Evolutionary conservation across 257 asterid genomes (phyloP).

Genomic region (Ocimum tenuiflorum): DNA sequence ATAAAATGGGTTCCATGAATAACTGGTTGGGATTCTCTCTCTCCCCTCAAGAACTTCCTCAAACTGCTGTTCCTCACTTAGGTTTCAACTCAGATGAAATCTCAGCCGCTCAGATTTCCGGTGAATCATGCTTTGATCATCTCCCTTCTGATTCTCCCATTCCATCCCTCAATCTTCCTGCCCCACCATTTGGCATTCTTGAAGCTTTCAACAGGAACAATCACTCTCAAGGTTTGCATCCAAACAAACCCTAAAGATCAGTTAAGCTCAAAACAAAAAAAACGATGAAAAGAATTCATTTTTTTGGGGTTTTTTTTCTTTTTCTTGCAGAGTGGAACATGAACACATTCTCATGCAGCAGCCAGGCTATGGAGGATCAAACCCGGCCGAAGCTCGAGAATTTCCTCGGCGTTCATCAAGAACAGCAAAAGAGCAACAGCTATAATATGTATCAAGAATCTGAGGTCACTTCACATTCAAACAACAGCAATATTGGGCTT

Average conservation of each 20-base stretch:
- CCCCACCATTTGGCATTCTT: conserved; percentile 36
- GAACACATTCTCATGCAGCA: conserved; percentile 37
- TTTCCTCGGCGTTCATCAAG: conserved; percentile 41
- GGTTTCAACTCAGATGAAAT: conserved; percentile 19
- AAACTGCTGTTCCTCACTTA: not conserved
- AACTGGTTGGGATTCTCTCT: conserved; percentile 66
- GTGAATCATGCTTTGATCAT: conserved; percentile 11
- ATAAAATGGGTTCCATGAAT: conserved; percentile 42
- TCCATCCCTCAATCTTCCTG: conserved; percentile 19
- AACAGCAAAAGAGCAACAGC: not conserved
- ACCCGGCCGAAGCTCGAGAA: conserved; percentile 57
- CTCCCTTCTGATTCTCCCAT: conserved; percentile 36
- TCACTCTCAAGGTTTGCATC: conserved; percentile 39
- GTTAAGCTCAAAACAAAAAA: no score
- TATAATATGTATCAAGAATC: conserved; percentile 23
- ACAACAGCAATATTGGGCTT: not conserved
- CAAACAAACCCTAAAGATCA: no score
- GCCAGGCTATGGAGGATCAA: conserved; percentile 26
- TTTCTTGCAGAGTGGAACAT: conserved; percentile 49
- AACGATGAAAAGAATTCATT: no score
- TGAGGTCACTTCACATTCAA: conserved; percentile 24
- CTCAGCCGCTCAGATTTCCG: conserved; percentile 26
- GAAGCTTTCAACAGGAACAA: conserved; percentile 41
- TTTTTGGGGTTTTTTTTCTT: no score
- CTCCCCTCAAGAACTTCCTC: conserved; percentile 38